phyloP scores from a whole-genome alignment of 2,329 filamentous ascomycete genomes.

The Pseudogymnoascus sp. region DNA sequence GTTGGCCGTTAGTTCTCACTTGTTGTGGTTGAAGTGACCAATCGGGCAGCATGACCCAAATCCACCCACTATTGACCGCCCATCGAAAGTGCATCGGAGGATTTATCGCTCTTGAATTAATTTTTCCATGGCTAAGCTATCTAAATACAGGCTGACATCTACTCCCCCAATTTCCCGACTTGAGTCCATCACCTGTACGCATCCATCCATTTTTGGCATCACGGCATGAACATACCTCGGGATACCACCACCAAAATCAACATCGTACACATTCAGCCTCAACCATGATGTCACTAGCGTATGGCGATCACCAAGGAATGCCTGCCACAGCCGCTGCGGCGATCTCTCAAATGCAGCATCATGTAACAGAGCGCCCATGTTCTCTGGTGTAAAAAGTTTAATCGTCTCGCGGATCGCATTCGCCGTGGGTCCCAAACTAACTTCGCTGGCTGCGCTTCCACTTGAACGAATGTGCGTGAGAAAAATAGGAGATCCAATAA shows the following conservation, averaged over 20 bases:
- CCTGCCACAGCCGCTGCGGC: slow-evolving; percentile 43
- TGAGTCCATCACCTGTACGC: slow-evolving; percentile 36
- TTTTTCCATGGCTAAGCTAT: slow-evolving; percentile 24
- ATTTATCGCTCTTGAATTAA: slow-evolving; percentile 14
- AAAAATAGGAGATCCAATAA: slow-evolving; percentile 39
- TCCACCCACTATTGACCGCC: not conserved
- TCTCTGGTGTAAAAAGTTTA: slow-evolving; percentile 31
- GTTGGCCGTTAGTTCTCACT: not conserved
- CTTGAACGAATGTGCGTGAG: slow-evolving; percentile 30
- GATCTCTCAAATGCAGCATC: slow-evolving; percentile 37
- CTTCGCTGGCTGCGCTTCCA: slow-evolving; percentile 9
- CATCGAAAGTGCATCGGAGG: too few relatives aligned
- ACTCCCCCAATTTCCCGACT: slow-evolving; percentile 21
- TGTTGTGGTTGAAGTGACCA: not conserved
- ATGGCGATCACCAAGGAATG: slow-evolving; percentile 37
- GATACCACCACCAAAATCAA: slow-evolving; percentile 32
- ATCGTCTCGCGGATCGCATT: slow-evolving; percentile 32
- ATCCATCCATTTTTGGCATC: slow-evolving; percentile 37
- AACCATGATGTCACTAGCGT: slow-evolving; percentile 40
- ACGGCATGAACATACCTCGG: slow-evolving; percentile 34
- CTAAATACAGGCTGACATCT: slow-evolving; percentile 31
- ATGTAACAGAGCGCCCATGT: slow-evolving; percentile 36
- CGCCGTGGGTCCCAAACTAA: slow-evolving; percentile 18
- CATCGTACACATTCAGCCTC: slow-evolving; percentile 32
- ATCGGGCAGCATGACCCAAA: not conserved